A percentile compares a stretch with the other conserved stretches of the same genome.
Evolutionary conservation across 164 flowering plant genomes (phyloP).

Genomic region (Taxillus chinensis): DNA sequence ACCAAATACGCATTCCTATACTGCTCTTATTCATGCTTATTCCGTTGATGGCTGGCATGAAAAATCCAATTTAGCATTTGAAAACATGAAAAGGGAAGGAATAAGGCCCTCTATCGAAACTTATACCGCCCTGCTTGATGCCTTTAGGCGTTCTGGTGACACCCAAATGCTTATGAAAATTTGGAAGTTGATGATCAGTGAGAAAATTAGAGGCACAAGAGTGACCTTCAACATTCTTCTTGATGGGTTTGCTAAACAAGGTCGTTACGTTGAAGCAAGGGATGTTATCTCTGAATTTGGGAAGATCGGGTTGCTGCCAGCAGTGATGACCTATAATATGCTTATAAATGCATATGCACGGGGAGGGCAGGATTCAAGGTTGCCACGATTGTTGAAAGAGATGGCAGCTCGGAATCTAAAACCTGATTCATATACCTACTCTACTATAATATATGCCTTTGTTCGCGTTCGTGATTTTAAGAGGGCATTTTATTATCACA

Average conservation of each 20-base stretch:
- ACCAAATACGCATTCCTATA: slow-evolving; percentile 77
- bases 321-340: slow-evolving; percentile 89
- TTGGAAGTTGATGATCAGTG: slow-evolving; percentile 70
- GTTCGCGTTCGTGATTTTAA: slow-evolving; percentile 84
- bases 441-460: slow-evolving; percentile 86
- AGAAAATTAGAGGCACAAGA: slow-evolving; percentile 60
- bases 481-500: slow-evolving; percentile 83
- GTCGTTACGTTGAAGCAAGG: slow-evolving; percentile 68
- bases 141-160: slow-evolving; percentile 83
- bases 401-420: slow-evolving; percentile 64
- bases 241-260: slow-evolving; percentile 93
- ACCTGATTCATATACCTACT: slow-evolving; percentile 78
- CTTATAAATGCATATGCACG: slow-evolving; percentile 91
- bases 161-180: slow-evolving; percentile 49
- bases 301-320: slow-evolving; percentile 63
- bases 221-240: slow-evolving; percentile 79
- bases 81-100: slow-evolving; percentile 63
- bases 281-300: slow-evolving; percentile 80
- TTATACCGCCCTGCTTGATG: slow-evolving; percentile 81
- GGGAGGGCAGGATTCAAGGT: slow-evolving; percentile 71
- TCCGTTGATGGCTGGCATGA: slow-evolving; percentile 78
- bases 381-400: slow-evolving; percentile 83
- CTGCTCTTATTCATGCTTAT: slow-evolving; percentile 88
- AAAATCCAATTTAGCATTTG: slow-evolving; percentile 64
- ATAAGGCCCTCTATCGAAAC: slow-evolving; percentile 75